Conservation (phyloP, 1,284 basidiomycete species). For the Neotropicomus parvogracilis region DNA sequence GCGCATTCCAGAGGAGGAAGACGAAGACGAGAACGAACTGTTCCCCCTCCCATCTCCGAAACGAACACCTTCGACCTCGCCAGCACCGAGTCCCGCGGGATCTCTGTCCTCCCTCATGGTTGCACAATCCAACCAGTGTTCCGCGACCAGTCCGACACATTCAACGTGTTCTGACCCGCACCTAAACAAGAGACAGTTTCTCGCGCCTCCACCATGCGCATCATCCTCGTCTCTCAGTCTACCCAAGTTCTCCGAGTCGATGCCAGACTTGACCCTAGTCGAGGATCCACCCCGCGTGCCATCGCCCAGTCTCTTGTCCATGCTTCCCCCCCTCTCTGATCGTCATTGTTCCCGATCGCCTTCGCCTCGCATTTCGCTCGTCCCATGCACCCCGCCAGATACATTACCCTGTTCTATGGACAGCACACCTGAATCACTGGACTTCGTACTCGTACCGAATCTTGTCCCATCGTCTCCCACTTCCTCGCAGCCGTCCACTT, state of each 20-base stretch:
- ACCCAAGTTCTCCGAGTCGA: constrained; percentile 16
- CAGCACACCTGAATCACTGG: not conserved
- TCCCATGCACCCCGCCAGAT: constrained; percentile 6
- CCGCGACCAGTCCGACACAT: constrained; percentile 12
- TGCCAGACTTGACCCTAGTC: constrained; percentile 2
- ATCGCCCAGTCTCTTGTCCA: constrained; percentile 27
- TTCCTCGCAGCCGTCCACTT: not conserved
- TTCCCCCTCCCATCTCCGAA: constrained; percentile 56
- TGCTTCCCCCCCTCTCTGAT: constrained; percentile 24
- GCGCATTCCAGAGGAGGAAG: constrained; percentile 38
- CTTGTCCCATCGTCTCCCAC: not conserved
- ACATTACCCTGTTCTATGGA: not conserved
- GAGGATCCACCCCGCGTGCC: constrained; percentile 16
- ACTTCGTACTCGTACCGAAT: not conserved
- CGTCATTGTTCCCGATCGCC: constrained; percentile 10
- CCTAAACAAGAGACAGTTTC: constrained; percentile 9
- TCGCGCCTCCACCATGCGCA: constrained; percentile 20
- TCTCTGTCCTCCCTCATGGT: constrained; percentile 26
- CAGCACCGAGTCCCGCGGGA: constrained; percentile 27
- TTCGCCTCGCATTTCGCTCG: constrained; percentile 7
- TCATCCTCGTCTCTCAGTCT: constrained; percentile 31
- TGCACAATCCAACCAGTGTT: constrained; percentile 4
- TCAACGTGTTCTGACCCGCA: constrained; percentile 22
- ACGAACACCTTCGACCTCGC: constrained; percentile 40
- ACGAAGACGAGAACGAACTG: constrained; percentile 46